Conservation (phyloP, 2,329 filamentous ascomycete genomes). For the Aspergillus sp. region DNA sequence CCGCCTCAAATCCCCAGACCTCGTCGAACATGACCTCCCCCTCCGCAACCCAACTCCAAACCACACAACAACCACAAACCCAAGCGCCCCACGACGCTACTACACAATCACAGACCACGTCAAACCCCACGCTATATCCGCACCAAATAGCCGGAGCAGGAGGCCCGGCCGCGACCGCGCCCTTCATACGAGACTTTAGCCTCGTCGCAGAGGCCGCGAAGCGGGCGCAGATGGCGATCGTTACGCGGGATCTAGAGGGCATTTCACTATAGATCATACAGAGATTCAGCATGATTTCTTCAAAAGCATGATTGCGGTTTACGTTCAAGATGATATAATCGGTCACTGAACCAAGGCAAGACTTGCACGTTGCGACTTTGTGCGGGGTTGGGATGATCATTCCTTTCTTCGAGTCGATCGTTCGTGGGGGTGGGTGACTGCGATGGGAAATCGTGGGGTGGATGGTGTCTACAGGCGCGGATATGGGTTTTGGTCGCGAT, state of each 20-base stretch:
- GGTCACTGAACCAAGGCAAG: background rate
- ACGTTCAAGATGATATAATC: background rate
- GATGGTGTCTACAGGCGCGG: background rate
- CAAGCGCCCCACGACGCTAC: background rate
- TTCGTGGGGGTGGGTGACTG: background rate
- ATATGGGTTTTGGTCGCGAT: background rate
- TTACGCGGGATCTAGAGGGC: conserved; percentile 79
- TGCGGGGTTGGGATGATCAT: background rate
- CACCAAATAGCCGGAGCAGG: conserved; percentile 33
- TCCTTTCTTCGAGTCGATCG: background rate
- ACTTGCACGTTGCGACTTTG: background rate
- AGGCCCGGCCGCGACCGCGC: conserved; percentile 52
- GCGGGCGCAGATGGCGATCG: conserved; percentile 84
- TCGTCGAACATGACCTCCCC: conserved; percentile 1
- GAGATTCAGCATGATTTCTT: background rate
- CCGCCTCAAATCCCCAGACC: conserved; percentile 5
- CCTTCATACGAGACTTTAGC: conserved; percentile 79
- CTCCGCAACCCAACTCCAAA: conserved; percentile 6
- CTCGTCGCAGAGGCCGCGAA: conserved; percentile 92
- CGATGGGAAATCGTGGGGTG: background rate
- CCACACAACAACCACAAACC: conserved; percentile 4
- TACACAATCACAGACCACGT: conserved; percentile 10
- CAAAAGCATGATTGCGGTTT: background rate
- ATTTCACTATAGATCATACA: conserved; percentile 38
- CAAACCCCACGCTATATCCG: conserved; percentile 27